phyloP scores from a whole-genome alignment of 768 basidiomycete genomes.

The Polyporus arcularius region DNA sequence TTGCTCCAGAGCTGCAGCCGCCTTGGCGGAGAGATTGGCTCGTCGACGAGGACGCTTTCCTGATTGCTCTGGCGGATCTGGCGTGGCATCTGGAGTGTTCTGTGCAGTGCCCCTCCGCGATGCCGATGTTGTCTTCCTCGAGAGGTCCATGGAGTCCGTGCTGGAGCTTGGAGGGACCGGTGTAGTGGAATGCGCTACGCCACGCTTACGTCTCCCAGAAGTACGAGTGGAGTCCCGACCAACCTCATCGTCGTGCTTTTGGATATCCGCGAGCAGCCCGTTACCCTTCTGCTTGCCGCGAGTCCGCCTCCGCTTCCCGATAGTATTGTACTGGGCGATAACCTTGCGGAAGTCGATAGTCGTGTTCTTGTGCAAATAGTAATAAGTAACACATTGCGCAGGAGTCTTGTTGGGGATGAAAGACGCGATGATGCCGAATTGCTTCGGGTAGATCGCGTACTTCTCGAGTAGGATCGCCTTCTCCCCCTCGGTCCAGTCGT shows the following conservation, averaged over 20 bases:
- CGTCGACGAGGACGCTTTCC: slow-evolving; percentile 41
- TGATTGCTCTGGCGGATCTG: slow-evolving; percentile 54
- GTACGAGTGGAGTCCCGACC: slow-evolving; percentile 23
- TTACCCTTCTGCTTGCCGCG: slow-evolving; percentile 79
- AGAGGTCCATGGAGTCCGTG: slow-evolving; percentile 1
- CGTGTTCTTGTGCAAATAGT: slow-evolving; percentile 93
- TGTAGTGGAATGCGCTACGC: slow-evolving; percentile 4
- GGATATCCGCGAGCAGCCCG: slow-evolving; percentile 78
- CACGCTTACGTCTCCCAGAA: slow-evolving; percentile 14
- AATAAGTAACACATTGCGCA: slow-evolving; percentile 88
- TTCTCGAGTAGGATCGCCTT: slow-evolving; percentile 75
- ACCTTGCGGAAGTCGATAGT: slow-evolving; percentile 83
- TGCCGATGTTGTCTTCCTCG: slow-evolving; percentile 24
- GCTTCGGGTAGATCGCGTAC: slow-evolving; percentile 86
- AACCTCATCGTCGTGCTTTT: slow-evolving; percentile 63
- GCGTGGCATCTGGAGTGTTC: slow-evolving; percentile 41
- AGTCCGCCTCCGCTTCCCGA: slow-evolving; percentile 62
- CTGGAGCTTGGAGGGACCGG: slow-evolving; percentile 3
- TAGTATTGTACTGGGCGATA: slow-evolving; percentile 60
- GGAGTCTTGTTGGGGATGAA: slow-evolving; percentile 82
- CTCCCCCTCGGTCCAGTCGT: slow-evolving; percentile 89
- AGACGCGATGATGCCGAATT: slow-evolving; percentile 90
- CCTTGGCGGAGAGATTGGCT: slow-evolving; percentile 33
- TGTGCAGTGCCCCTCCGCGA: slow-evolving; percentile 44
- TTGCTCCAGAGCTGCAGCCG: slow-evolving; percentile 32